Base-by-base conservation (phyloP, 257 asterid species). In the Striga asiatica region DNA sequence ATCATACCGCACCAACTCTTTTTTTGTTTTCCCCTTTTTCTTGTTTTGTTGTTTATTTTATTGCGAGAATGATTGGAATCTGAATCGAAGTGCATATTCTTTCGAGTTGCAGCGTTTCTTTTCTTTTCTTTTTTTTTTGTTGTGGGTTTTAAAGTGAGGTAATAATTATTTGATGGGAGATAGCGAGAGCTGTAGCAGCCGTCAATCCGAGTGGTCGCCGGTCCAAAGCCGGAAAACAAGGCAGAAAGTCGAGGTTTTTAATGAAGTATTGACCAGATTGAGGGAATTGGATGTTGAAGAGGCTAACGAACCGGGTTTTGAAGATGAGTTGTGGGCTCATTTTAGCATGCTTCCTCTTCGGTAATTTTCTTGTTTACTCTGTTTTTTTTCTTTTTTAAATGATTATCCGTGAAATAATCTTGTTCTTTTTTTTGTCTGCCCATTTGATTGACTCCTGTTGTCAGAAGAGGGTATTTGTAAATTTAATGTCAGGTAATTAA, bases 321-420 rank as follows among this genome's bases (percentile, higher is more conserved):
- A 77, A 66, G 95, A 86, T 66, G 93, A 85, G 31, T 74, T 89
- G 62, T 89, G 95, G 97, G 74, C 76, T 61, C 97, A 89, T 64
- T 85, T 89, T 56, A 61, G 58, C 53, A 74, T 66, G 71, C 83
- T 89, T 31, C 81, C 97, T 10, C 81, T 75, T 22, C 78, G 95
- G 95, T 85, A 77, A 23, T 19, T 56, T 41, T 18, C 17, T 0
- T 4, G 19, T 51, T 22, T 43, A 13, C n/a, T 51, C 27, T 46
- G 54, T 31, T 43, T 46, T 45, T 47, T 19, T 19, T n/a, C 10
- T 46, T 37, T 51, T 20, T 21, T 49, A 21, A 19, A 9, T n/a
- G n/a, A n/a, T n/a, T n/a, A n/a, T n/a, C n/a, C n/a, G n/a, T n/a
- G n/a, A n/a, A n/a, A n/a, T n/a, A n/a, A n/a, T n/a, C n/a, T n/a